Conservation (phyloP, 176 grass and related monocot genomes). For the Hyparrhenia diplandra region DNA sequence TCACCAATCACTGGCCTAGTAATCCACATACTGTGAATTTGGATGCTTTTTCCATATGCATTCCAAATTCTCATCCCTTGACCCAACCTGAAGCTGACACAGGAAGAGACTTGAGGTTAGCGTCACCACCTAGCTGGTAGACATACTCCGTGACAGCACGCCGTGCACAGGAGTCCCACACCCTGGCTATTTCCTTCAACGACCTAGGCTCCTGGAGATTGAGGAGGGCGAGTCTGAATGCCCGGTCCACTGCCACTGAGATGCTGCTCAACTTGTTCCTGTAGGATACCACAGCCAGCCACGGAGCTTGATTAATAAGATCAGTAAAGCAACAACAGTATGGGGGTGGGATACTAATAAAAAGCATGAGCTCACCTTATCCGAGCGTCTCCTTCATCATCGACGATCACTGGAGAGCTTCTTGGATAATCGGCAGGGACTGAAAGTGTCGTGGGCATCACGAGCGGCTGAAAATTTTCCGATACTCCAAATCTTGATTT, state of each 20-base stretch:
- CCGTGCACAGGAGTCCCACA: slow-evolving; percentile 10
- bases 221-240: neutral
- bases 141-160: neutral
- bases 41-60: neutral
- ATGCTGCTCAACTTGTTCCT: neutral
- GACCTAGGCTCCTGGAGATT: neutral
- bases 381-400: neutral
- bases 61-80: neutral
- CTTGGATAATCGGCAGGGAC: slow-evolving; percentile 22
- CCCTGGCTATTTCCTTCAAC: neutral
- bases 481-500: neutral
- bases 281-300: neutral
- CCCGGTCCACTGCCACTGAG: neutral
- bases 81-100: neutral
- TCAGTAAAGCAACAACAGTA: neutral
- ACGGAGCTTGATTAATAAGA: neutral
- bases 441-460: neutral
- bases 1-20: neutral
- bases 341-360: neutral
- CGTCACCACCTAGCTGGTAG: neutral
- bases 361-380: neutral
- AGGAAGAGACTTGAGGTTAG: neutral
- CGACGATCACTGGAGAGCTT: slow-evolving; percentile 18
- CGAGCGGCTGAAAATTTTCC: neutral
- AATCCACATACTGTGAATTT: neutral